These are phyloP conservation scores for Priceomyces medius DNA, from an alignment of 805 yeast genomes.

Conservation along the genomic window DNA sequence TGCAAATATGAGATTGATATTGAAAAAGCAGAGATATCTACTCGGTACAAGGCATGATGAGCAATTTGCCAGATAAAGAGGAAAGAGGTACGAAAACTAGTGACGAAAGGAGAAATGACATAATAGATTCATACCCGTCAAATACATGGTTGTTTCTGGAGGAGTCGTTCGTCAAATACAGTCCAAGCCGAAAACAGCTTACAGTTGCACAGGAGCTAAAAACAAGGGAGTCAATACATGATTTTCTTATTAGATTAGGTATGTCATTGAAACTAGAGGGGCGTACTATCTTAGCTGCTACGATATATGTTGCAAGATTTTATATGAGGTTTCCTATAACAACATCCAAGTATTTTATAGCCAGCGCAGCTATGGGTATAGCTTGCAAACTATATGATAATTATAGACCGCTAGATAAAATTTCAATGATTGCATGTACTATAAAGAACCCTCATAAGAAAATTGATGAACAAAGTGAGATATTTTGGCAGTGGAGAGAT, in stretches of 20 bases:
- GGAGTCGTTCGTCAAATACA: conserved; percentile 25
- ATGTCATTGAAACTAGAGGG: conserved; percentile 38
- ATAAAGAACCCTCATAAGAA: conserved; percentile 31
- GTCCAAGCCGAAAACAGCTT: conserved; percentile 34
- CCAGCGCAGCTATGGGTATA: conserved; percentile 44
- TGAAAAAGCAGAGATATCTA: not conserved
- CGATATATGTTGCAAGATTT: conserved; percentile 37
- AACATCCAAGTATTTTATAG: conserved; percentile 43
- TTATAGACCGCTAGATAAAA: conserved; percentile 43
- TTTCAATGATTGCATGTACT: conserved; percentile 38
- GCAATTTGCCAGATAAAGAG: not conserved
- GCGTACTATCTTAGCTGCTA: conserved; percentile 42
- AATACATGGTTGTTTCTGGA: conserved; percentile 42
- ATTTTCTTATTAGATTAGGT: conserved; percentile 38
- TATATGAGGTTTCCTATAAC: conserved; percentile 44
- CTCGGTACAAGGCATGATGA: not conserved
- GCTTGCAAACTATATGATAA: conserved; percentile 43
- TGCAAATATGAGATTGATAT: not conserved
- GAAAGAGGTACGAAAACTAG: not conserved
- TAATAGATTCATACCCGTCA: not conserved
- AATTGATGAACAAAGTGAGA: conserved; percentile 39
- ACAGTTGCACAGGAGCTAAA: conserved; percentile 38
- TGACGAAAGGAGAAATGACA: not conserved
- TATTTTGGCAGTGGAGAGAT: conserved; percentile 47
- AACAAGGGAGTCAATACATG: conserved; percentile 37